Evolutionary conservation across 2,329 filamentous ascomycete species (phyloP).

Genomic region (Botryotinia narcissicola): DNA sequence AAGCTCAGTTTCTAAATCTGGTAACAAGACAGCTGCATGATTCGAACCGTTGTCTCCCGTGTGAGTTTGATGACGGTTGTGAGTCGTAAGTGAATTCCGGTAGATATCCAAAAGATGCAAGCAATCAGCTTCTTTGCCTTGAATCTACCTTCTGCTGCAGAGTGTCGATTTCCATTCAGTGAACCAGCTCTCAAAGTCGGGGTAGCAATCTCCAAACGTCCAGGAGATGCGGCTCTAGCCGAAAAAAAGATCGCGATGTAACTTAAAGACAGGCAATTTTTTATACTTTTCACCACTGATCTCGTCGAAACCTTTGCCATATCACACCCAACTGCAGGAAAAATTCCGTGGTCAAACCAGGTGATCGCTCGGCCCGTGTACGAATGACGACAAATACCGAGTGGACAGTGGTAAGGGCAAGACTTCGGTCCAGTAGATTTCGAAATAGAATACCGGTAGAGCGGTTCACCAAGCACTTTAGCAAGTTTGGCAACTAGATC

Average conservation of each 20-base stretch:
- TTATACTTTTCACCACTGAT: background rate
- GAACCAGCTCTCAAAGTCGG: background rate
- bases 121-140: background rate
- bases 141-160: background rate
- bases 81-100: background rate
- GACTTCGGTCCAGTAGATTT: background rate
- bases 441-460: background rate
- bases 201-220: background rate
- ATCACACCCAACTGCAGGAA: background rate
- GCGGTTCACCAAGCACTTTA: background rate
- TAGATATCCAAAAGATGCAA: background rate
- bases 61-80: background rate
- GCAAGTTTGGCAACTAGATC: background rate
- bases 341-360: background rate
- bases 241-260: background rate
- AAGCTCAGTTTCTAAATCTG: background rate
- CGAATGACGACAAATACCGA: background rate
- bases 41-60: background rate
- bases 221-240: background rate
- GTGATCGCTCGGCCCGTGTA: slow-evolving; percentile 10
- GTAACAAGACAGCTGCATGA: background rate
- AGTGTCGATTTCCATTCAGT: background rate
- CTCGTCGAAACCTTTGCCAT: background rate
- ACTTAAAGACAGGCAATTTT: background rate
- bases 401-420: background rate